These are phyloP conservation scores for Stagonosporopsis cucurbitacearum DNA, from an alignment of 2,329 filamentous ascomycete genomes.

Conservation along the genomic window DNA sequence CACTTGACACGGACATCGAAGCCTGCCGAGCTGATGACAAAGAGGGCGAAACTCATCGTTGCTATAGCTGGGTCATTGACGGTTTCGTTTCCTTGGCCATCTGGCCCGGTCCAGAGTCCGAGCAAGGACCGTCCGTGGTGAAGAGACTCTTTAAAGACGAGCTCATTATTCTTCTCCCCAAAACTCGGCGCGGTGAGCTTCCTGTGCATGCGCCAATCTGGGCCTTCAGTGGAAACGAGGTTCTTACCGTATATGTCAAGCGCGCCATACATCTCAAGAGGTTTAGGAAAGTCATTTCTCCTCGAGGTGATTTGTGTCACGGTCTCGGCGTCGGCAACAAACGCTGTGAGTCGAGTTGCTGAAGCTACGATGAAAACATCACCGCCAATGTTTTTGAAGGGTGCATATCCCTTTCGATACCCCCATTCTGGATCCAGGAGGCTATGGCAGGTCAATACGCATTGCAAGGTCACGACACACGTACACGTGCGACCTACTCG, in stretches of 20 bases:
- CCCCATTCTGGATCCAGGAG: slow-evolving; percentile 66
- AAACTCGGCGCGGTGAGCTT: slow-evolving; percentile 75
- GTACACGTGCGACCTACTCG: slow-evolving; percentile 58
- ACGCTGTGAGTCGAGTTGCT: slow-evolving; percentile 61
- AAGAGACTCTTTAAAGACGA: slow-evolving; percentile 70
- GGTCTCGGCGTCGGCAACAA: slow-evolving; percentile 68
- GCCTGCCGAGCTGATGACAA: slow-evolving; percentile 71
- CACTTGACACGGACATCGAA: slow-evolving; percentile 67
- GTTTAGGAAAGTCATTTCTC: slow-evolving; percentile 75
- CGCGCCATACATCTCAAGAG: slow-evolving; percentile 63
- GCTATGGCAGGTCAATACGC: slow-evolving; percentile 42
- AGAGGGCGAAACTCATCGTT: slow-evolving; percentile 67
- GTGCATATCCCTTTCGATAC: slow-evolving; percentile 62
- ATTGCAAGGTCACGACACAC: neutral
- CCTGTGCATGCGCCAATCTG: slow-evolving; percentile 73
- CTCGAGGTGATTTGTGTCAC: slow-evolving; percentile 70
- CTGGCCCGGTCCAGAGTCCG: slow-evolving; percentile 38
- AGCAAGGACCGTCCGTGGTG: slow-evolving; percentile 60
- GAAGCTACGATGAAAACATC: slow-evolving; percentile 71
- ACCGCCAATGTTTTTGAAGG: slow-evolving; percentile 63
- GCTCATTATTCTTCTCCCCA: slow-evolving; percentile 74
- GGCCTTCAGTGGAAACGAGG: slow-evolving; percentile 72
- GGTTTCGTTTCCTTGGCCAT: slow-evolving; percentile 47
- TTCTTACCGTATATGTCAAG: slow-evolving; percentile 74
- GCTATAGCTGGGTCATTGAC: slow-evolving; percentile 66